These are phyloP conservation scores for Kentomonas sorsogonicus DNA, from an alignment of 208 protist genomes.

Conservation along the genomic window DNA sequence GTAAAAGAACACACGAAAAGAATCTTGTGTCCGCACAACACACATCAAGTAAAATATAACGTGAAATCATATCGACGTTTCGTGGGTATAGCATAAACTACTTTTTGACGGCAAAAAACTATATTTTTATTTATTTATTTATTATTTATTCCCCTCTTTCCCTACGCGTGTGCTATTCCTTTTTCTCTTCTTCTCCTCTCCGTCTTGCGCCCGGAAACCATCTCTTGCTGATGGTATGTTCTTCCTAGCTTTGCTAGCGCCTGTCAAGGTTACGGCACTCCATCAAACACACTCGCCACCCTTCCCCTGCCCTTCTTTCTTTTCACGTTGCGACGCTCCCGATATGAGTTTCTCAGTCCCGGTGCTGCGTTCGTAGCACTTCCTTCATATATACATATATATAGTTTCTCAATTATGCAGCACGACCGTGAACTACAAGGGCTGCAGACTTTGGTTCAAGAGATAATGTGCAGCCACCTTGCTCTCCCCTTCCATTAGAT, in stretches of 20 bases:
- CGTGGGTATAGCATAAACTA: too few species aligned
- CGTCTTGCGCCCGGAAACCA: neutral
- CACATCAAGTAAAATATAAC: neutral
- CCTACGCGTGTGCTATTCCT: neutral
- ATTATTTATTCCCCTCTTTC: neutral
- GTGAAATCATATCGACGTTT: too few species aligned
- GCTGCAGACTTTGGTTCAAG: neutral
- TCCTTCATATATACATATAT: neutral
- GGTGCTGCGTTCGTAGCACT: too few species aligned
- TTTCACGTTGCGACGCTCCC: too few species aligned
- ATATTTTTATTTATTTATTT: neutral
- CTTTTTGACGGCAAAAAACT: too few species aligned
- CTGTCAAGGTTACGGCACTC: conserved; percentile 1
- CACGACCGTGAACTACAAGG: neutral
- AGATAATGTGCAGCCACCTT: neutral
- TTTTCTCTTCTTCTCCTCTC: neutral
- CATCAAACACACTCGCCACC: too few species aligned
- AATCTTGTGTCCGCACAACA: neutral
- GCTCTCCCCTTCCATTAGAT: neutral
- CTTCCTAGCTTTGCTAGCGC: conserved; percentile 6
- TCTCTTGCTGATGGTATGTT: conserved; percentile 11
- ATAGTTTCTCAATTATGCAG: neutral
- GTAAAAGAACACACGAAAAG: conserved; percentile 1
- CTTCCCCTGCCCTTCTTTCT: too few species aligned
- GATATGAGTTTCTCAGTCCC: too few species aligned